Percentiles rank a stretch among this genome's conserved stretches.
Evolutionary conservation across 2,329 filamentous ascomycete species (phyloP).

Genomic region (Hortaea werneckii): DNA sequence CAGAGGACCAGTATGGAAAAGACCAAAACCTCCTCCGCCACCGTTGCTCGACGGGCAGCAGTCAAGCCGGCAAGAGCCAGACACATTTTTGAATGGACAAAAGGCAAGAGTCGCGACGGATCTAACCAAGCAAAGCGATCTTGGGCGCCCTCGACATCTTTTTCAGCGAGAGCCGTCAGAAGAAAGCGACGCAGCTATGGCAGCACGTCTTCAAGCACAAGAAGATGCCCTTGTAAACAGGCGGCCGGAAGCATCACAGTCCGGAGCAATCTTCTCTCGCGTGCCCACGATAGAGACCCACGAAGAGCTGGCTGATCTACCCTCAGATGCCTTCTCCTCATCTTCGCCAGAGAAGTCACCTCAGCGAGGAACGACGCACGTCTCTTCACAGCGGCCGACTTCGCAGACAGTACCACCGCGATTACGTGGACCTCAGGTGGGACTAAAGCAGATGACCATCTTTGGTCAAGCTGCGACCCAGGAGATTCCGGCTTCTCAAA

Average conservation of each 20-base stretch:
- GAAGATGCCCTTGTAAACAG: constrained; percentile 11
- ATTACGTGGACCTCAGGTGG: constrained; percentile 30
- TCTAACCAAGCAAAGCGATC: too few relatives aligned
- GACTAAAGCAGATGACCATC: constrained; percentile 41
- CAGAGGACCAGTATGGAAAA: constrained; percentile 40
- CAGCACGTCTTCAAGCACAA: constrained; percentile 22
- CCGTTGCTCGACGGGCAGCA: constrained; percentile 9
- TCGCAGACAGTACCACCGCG: constrained; percentile 6
- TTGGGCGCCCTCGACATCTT: too few relatives aligned
- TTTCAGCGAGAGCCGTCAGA: too few relatives aligned
- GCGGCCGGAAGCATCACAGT: too few relatives aligned
- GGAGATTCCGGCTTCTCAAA: constrained; percentile 30
- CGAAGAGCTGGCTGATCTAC: constrained; percentile 41
- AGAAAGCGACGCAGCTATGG: constrained; percentile 18
- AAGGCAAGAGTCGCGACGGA: too few relatives aligned
- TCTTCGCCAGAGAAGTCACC: constrained; percentile 34
- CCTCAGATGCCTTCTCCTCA: constrained; percentile 58
- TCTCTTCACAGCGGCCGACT: constrained; percentile 24
- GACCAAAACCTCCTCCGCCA: constrained; percentile 20
- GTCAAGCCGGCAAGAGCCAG: too few relatives aligned
- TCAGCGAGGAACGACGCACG: constrained; percentile 17
- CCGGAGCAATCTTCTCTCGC: neutral
- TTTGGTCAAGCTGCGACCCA: constrained; percentile 42
- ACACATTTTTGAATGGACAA: too few relatives aligned
- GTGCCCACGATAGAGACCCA: neutral